phyloP scores from a whole-genome alignment of 257 asterid genomes.

The Marsdenia floribunda region DNA sequence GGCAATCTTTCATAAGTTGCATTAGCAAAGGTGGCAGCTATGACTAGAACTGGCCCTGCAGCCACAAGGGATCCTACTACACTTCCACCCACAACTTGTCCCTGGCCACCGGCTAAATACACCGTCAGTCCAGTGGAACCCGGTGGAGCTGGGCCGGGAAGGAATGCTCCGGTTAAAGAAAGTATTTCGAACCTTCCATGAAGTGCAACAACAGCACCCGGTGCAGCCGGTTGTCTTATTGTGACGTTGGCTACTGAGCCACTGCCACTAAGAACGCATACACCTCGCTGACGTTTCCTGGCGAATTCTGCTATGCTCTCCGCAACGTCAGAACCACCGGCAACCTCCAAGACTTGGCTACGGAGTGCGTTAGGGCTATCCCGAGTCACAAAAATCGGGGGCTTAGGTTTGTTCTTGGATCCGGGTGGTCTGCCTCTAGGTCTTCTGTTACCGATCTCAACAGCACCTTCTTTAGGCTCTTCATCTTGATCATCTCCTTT shows the following conservation, averaged over 20 bases:
- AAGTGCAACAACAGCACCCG: constrained; percentile 43
- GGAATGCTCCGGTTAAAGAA: constrained; percentile 49
- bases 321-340: constrained; percentile 54
- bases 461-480: constrained; percentile 59
- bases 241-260: constrained; percentile 61
- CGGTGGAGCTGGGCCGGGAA: constrained; percentile 56
- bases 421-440: constrained; percentile 72
- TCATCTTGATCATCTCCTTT: constrained; percentile 29
- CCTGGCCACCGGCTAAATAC: constrained; percentile 57
- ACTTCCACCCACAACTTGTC: constrained; percentile 67
- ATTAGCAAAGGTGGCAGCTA: constrained; percentile 58
- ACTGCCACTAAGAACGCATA: constrained; percentile 55
- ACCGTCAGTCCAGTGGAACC: constrained; percentile 62
- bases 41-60: constrained; percentile 53
- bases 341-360: constrained; percentile 64
- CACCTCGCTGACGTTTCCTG: constrained; percentile 60
- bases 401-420: constrained; percentile 60
- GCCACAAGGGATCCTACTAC: constrained; percentile 66
- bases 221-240: constrained; percentile 45
- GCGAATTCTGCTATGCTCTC: constrained; percentile 59
- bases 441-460: constrained; percentile 47
- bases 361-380: constrained; percentile 62
- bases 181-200: constrained; percentile 62
- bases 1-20: constrained; percentile 68
- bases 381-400: constrained; percentile 58